Percentiles rank a stretch among this genome's conserved stretches.
Evolutionary conservation across 306 rosid species (phyloP).

Genomic region (Cicer pinnatifidum): DNA sequence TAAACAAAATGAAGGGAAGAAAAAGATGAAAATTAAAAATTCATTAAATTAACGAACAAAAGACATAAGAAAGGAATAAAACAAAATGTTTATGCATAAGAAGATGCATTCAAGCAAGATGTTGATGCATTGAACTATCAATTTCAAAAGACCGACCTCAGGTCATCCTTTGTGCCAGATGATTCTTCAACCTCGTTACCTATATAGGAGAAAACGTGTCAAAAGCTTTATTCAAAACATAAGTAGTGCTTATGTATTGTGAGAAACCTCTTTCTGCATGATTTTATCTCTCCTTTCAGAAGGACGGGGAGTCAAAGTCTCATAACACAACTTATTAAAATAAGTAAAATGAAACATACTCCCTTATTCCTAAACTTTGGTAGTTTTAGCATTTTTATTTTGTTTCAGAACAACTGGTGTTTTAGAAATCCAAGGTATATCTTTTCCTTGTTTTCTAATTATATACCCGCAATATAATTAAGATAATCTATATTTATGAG

Average conservation of each 20-base stretch:
- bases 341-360: too few species aligned
- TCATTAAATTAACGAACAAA: conserved; percentile 1
- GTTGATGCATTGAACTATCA: conserved; percentile 17
- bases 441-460: too few species aligned
- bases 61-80: conserved; percentile 5
- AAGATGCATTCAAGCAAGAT: conserved; percentile 12
- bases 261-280: background rate
- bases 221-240: conserved; percentile 29
- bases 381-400: too few species aligned
- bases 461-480: too few species aligned
- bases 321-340: too few species aligned
- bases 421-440: too few species aligned
- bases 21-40: background rate
- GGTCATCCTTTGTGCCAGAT: conserved; percentile 46
- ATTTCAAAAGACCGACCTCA: conserved; percentile 57
- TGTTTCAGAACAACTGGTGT: too few species aligned
- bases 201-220: conserved; percentile 43
- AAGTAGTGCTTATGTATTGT: conserved; percentile 2
- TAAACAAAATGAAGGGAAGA: background rate
- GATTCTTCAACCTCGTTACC: conserved; percentile 63
- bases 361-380: too few species aligned
- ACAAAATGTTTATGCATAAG: background rate
- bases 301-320: too few species aligned
- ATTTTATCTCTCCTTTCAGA: too few species aligned
- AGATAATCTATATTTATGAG: too few species aligned